Evolutionary conservation across 2,329 filamentous ascomycete genomes (phyloP).

Genomic region (Cryphonectria naterciae): DNA sequence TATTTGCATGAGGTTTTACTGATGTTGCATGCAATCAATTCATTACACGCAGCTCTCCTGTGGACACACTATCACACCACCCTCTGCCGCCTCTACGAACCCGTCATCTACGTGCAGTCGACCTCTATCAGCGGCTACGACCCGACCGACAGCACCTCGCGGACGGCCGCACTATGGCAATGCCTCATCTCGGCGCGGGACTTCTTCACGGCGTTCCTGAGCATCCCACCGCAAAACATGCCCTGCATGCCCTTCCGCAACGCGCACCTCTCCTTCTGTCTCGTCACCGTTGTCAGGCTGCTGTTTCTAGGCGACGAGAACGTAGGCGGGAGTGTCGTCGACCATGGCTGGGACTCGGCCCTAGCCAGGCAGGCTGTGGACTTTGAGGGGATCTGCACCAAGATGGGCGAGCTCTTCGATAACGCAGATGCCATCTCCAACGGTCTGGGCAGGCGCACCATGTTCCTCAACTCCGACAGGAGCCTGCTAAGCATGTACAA

Average conservation of each 20-base stretch:
- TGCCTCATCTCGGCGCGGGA: constrained; percentile 38
- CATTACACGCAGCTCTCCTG: constrained; percentile 37
- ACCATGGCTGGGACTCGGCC: constrained; percentile 43
- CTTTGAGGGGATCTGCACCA: constrained; percentile 36
- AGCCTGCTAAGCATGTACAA: constrained; percentile 39
- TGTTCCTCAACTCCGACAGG: constrained; percentile 37
- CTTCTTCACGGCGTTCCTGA: constrained; percentile 36
- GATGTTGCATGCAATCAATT: not conserved
- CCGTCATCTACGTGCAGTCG: constrained; percentile 39
- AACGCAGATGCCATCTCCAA: constrained; percentile 35
- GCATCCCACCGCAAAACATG: constrained; percentile 35
- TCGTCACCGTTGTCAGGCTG: constrained; percentile 42
- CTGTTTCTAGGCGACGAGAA: constrained; percentile 38
- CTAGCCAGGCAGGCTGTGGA: constrained; percentile 41
- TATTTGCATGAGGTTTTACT: not conserved
- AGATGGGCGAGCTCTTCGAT: constrained; percentile 39
- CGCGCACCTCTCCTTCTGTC: constrained; percentile 40
- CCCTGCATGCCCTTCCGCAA: constrained; percentile 39
- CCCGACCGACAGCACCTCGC: constrained; percentile 34
- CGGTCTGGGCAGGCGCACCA: constrained; percentile 27
- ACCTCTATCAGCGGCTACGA: constrained; percentile 23
- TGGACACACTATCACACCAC: constrained; percentile 41
- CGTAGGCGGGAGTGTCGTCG: constrained; percentile 8
- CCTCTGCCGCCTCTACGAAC: constrained; percentile 44
- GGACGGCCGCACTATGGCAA: constrained; percentile 43